These are phyloP conservation scores for Pythium phragmitis DNA, from an alignment of 352 stramenopile species.

Conservation along the genomic window DNA sequence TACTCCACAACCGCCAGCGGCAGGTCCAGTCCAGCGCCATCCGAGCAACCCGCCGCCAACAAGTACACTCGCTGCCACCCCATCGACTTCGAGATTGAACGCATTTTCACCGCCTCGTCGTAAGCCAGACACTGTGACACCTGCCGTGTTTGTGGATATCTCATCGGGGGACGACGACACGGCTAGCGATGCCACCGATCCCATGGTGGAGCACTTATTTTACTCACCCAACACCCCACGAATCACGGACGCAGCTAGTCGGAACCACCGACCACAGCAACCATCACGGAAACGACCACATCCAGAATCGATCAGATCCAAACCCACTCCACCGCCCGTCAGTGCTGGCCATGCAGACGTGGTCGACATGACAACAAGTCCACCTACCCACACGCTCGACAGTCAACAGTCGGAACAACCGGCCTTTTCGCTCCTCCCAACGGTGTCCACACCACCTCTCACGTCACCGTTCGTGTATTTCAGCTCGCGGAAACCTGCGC, in stretches of 20 bases:
- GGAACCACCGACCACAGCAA: neutral
- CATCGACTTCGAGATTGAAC: neutral
- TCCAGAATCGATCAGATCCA: conserved; percentile 19
- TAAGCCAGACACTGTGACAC: conserved; percentile 8
- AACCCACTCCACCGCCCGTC: conserved; percentile 20
- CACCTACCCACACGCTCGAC: neutral
- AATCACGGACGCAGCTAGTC: neutral
- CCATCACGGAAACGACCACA: conserved; percentile 36
- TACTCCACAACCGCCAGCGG: neutral
- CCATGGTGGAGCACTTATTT: conserved; percentile 70
- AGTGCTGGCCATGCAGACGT: conserved; percentile 12
- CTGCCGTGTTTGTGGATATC: conserved; percentile 51
- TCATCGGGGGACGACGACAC: conserved; percentile 63
- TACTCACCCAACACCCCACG: conserved; percentile 74
- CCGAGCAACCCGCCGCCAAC: neutral
- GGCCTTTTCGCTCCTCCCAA: conserved; percentile 15
- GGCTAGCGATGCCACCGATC: conserved; percentile 67
- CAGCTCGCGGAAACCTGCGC: conserved; percentile 2
- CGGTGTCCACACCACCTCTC: neutral
- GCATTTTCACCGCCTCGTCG: conserved; percentile 13
- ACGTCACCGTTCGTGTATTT: conserved; percentile 33
- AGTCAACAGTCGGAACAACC: conserved; percentile 2
- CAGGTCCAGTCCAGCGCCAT: neutral
- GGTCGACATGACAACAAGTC: conserved; percentile 33
- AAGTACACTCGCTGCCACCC: too few relatives aligned